Percentiles rank a stretch among this genome's conserved stretches.
Evolutionary conservation across 352 stramenopile species (phyloP).

Genomic region (Globisporangium spiculum): DNA sequence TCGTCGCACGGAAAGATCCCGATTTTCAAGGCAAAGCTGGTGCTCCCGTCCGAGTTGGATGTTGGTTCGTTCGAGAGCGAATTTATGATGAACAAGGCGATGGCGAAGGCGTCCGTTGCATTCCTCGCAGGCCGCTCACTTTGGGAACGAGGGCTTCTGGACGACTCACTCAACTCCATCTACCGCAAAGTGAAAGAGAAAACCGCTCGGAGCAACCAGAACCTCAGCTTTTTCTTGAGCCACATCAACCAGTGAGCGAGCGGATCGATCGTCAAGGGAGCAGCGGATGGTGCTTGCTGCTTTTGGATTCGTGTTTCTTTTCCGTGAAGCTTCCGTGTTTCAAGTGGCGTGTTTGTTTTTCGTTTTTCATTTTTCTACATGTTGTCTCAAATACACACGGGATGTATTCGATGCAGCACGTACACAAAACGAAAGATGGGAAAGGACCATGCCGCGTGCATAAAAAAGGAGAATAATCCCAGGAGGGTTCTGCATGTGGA

Average conservation of each 20-base stretch:
- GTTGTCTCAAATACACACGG: background rate
- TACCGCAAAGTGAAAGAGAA: constrained; percentile 63
- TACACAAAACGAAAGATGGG: background rate
- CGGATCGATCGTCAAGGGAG: background rate
- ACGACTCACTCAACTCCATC: constrained; percentile 71
- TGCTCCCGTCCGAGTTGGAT: constrained; percentile 52
- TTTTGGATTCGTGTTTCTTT: background rate
- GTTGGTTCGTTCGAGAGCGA: constrained; percentile 44
- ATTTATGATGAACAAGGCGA: constrained; percentile 50
- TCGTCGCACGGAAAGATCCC: constrained; percentile 25
- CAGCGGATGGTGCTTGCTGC: background rate
- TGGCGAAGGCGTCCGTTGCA: constrained; percentile 52
- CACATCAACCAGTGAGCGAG: constrained; percentile 26
- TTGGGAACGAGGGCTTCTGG: constrained; percentile 44
- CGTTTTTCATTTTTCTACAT: constrained; percentile 1
- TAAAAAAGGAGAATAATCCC: background rate
- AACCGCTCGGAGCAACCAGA: constrained; percentile 30
- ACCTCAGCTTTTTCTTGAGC: constrained; percentile 55
- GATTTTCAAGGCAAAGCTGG: constrained; percentile 52
- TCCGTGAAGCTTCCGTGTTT: background rate
- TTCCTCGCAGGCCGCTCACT: constrained; percentile 62
- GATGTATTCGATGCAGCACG: constrained; percentile 6
- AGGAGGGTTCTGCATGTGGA: background rate
- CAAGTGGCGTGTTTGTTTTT: background rate
- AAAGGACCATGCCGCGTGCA: background rate